Evolutionary conservation across 345 rosid species (phyloP).

Genomic region (Hirschfeldia incana): DNA sequence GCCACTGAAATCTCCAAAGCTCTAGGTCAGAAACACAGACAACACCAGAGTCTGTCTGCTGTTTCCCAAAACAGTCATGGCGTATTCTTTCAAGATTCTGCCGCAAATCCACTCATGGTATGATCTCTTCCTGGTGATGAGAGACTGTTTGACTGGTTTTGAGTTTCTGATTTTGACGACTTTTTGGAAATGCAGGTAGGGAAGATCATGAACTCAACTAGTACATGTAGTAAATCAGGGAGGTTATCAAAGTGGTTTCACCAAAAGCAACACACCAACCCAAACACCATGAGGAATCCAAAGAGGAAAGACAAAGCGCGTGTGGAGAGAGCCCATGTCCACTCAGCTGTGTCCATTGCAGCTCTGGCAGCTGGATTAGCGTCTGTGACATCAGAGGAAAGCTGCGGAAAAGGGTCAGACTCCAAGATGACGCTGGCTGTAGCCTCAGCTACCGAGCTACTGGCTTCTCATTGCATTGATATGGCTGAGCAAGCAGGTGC

Average conservation of each 20-base stretch:
- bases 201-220: slow-evolving; percentile 48
- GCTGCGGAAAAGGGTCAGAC: slow-evolving; percentile 42
- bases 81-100: slow-evolving; percentile 18
- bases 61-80: not conserved
- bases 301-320: slow-evolving; percentile 75
- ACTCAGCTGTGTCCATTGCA: slow-evolving; percentile 81
- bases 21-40: slow-evolving; percentile 44
- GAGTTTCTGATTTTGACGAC: not conserved
- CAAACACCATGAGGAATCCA: slow-evolving; percentile 7
- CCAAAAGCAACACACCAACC: slow-evolving; percentile 48
- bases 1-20: slow-evolving; percentile 89
- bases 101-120: slow-evolving; percentile 29
- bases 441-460: slow-evolving; percentile 83
- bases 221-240: slow-evolving; percentile 50
- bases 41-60: slow-evolving; percentile 37
- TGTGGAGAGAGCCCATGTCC: slow-evolving; percentile 64
- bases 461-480: slow-evolving; percentile 88
- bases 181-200: slow-evolving; percentile 39
- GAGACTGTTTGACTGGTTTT: not conserved
- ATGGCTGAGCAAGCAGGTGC: slow-evolving; percentile 81
- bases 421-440: slow-evolving; percentile 67
- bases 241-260: slow-evolving; percentile 78
- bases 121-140: not conserved
- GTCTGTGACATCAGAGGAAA: slow-evolving; percentile 56
- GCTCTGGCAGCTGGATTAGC: slow-evolving; percentile 90